Evolutionary conservation across 805 yeast species (phyloP).

Genomic region (Saccharomycopsis sp.): DNA sequence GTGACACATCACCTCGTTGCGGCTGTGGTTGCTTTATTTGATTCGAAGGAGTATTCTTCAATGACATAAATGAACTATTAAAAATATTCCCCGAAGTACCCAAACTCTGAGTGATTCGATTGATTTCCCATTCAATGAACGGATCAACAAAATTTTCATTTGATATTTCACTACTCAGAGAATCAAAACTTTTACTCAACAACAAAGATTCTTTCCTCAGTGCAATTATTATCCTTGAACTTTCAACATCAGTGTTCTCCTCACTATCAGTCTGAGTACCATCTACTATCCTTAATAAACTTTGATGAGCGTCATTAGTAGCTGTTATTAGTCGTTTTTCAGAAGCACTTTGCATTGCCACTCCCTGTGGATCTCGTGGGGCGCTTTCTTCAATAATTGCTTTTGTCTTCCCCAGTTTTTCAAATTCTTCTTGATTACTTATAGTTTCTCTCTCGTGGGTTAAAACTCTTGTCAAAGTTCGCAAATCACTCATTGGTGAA

Average conservation of each 20-base stretch:
- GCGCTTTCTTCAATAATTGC: neutral
- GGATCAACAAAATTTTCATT: conserved; percentile 15
- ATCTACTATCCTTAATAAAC: neutral
- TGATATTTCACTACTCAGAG: conserved; percentile 5
- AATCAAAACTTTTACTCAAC: neutral
- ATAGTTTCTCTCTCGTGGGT: conserved; percentile 13
- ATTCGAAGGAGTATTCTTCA: neutral
- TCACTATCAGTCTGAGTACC: neutral
- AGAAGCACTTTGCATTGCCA: neutral
- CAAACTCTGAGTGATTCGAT: conserved; percentile 12
- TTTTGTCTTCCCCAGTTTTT: too few relatives aligned
- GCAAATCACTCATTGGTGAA: conserved; percentile 14
- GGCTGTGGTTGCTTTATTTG: neutral
- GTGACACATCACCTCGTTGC: neutral
- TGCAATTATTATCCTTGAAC: conserved; percentile 1
- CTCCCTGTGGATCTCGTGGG: neutral
- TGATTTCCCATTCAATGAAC: conserved; percentile 15
- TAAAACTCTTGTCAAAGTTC: conserved; percentile 13
- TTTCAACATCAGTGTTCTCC: neutral
- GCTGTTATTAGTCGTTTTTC: neutral
- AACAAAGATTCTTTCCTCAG: conserved; percentile 2
- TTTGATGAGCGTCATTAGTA: conserved; percentile 4
- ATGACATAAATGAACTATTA: neutral
- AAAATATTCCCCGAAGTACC: conserved; percentile 1
- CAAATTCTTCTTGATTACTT: neutral